Base-by-base conservation (phyloP, 345 rosid species). In the Nephelium lappaceum region DNA sequence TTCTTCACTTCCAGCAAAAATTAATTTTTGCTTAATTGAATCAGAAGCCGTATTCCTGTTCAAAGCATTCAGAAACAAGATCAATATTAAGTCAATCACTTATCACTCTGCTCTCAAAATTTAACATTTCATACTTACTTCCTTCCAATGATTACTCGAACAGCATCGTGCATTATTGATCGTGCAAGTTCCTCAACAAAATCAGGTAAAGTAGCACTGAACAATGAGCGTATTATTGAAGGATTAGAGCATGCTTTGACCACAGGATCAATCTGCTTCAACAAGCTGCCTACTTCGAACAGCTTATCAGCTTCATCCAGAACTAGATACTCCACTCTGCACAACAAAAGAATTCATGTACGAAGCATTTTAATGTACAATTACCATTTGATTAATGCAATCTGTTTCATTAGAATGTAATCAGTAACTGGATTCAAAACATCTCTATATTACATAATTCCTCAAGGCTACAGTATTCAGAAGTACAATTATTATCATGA, bases 141-240 rank as follows among this genome's bases (percentile, higher is more conserved):
- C 83, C 95, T 86, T 76, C 98, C 98, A 78, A 96, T 81, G 81
- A 96, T 92, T 78, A 96, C 90, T 80, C 97, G 92, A 80, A 96
- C 92, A 69, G 98, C 99, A 89, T 96, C 97, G 14, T 93, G 98
- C 99, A 96, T 93, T 60, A 91, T 88, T 69, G 97, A 87, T 41
- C 97, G 93, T 74, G 98, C 98, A 81, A 94, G 95, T 83, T 94
- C 98, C 87, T 94, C 99, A 74, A 94, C 95, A 81, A 73, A 90
- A 86, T 94, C 99, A 7, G 99, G 99, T 57, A 96, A 84, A 49
- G 99, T 96, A 78, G 99, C 99, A 92, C 98, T 96, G 83, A 96
- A 96, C 81, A 96, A 75, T 57, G 97, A 88, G 18, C 97, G 94
- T 82, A 87, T 61, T 79, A 96, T 87, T 65, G 94, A 89, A 77